Percentiles rank a stretch among this genome's conserved stretches.
These are phyloP conservation scores for Inga laurina DNA, from an alignment of 306 rosid species.

Conservation along the genomic window DNA sequence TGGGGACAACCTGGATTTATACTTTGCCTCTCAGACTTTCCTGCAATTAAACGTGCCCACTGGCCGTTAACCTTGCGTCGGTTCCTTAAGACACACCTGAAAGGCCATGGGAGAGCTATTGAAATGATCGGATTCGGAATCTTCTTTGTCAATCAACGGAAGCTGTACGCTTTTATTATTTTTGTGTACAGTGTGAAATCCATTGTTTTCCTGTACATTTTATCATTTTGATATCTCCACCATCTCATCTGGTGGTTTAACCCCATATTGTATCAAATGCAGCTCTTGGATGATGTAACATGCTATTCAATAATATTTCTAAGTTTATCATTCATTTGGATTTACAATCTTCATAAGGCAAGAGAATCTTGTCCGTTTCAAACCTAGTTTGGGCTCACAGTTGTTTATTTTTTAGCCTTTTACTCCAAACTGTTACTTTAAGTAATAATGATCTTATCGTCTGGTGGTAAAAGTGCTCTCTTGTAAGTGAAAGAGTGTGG, in stretches of 20 bases:
- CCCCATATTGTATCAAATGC: conserved; percentile 21
- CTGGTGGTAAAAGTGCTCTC: too few species aligned
- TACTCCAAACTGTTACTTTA: too few species aligned
- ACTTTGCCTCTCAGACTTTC: conserved; percentile 22
- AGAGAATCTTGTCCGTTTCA: not conserved
- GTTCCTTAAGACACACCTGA: conserved; percentile 19
- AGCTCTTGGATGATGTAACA: conserved; percentile 9
- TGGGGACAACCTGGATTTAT: conserved; percentile 29
- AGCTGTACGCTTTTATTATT: conserved; percentile 41
- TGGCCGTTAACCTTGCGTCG: conserved; percentile 21
- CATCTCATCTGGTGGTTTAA: conserved; percentile 25
- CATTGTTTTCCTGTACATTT: not conserved
- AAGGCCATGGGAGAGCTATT: conserved; percentile 42
- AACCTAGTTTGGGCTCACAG: not conserved
- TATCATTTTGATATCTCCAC: not conserved
- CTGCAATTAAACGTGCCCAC: conserved; percentile 8
- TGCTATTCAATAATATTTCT: conserved; percentile 10
- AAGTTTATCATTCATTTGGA: not conserved
- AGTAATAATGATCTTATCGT: too few species aligned
- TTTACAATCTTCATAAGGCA: not conserved
- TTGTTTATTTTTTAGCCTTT: too few species aligned
- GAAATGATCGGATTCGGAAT: conserved; percentile 39
- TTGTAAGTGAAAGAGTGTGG: too few species aligned
- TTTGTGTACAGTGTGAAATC: conserved; percentile 40
- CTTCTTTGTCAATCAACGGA: conserved; percentile 42